These are phyloP conservation scores for Gastrolobium villosum DNA, from an alignment of 306 rosid species.

Conservation along the genomic window DNA sequence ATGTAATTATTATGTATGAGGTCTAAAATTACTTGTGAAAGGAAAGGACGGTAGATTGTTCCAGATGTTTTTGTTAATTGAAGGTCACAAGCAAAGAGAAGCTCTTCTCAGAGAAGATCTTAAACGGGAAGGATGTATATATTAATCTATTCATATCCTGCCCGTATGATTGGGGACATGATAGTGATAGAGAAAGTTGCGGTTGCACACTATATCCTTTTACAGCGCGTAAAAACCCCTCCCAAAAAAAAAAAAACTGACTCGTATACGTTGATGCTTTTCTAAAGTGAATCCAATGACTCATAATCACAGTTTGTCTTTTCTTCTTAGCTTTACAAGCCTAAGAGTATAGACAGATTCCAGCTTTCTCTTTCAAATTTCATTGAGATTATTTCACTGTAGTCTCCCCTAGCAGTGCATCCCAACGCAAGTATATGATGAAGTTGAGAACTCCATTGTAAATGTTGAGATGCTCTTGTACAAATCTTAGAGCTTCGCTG, in stretches of 20 bases:
- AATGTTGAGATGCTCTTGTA: neutral
- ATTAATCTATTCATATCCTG: neutral
- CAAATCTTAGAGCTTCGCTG: neutral
- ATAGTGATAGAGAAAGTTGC: slow-evolving; percentile 5
- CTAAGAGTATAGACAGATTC: neutral
- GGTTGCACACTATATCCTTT: slow-evolving; percentile 9
- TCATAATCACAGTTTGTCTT: neutral
- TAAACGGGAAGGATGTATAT: slow-evolving; percentile 19
- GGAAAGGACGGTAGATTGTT: slow-evolving; percentile 2
- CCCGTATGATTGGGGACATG: neutral
- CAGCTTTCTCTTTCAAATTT: slow-evolving; percentile 9
- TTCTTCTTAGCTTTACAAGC: slow-evolving; percentile 2
- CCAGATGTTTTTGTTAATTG: neutral
- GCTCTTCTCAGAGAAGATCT: neutral
- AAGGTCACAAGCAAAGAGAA: slow-evolving; percentile 27
- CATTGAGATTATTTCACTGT: neutral
- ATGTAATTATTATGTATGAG: slow-evolving; percentile 13
- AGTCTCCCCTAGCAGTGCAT: slow-evolving; percentile 2
- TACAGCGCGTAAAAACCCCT: neutral
- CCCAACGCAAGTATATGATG: neutral
- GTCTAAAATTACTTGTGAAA: neutral
- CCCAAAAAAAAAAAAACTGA: neutral
- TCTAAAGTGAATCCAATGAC: slow-evolving; percentile 5
- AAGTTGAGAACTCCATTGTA: neutral
- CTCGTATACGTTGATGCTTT: slow-evolving; percentile 1